Evolutionary conservation across 2,329 filamentous ascomycete species (phyloP), one percentile per base, ranked within the genome.

Genomic region (Monosporascus sp.): DNA sequence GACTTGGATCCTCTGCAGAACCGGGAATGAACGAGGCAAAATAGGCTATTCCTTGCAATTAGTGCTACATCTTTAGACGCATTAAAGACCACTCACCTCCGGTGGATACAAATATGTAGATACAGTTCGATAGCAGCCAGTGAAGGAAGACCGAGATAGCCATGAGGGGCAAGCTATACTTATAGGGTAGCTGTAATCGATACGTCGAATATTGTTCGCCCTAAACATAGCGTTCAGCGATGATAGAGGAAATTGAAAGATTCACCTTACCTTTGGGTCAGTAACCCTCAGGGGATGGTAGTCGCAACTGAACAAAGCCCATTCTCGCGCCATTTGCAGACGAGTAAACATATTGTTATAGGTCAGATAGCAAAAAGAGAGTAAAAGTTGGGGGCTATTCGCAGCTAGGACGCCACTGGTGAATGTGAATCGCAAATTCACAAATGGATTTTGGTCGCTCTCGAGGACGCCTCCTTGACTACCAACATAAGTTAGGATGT

Each of bases 261-360:
- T 7, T 14, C 3, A 41, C 46, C 52, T 19, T 43, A 57, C 58
- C 19, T 56, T 58, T 0, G 69, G 70, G 24, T 58, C 58, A 0
- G 68, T 71, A 5, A 75, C 72, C 19, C 72, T 64, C 1, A 75
- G 58, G 0, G 65, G 53, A n/a, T 63, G 65, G 35, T 62, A 65
- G 7, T 56, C 22, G 1, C 44, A 20, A 3, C 68, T 68, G 51
- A 69, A 75, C 0, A 57, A 54, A 19, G 65, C 65, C 69, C 72
- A 80, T 60, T 81, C 79, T 2, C 63, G 52, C 0, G 66, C 72
- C 11, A 70, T 54, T 1, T 72, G 65, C 63, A 79, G 74, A 14
- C 63, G 62, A 0, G 78, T 81, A 46, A 72, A 67, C 1, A 76
- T 27, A 2, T 59, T 64, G 55, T 77, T 78, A 56, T 72, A 69